Base-by-base conservation (phyloP, 371 early-diverging fungal genomes). In the Synchytrium microbalum region DNA sequence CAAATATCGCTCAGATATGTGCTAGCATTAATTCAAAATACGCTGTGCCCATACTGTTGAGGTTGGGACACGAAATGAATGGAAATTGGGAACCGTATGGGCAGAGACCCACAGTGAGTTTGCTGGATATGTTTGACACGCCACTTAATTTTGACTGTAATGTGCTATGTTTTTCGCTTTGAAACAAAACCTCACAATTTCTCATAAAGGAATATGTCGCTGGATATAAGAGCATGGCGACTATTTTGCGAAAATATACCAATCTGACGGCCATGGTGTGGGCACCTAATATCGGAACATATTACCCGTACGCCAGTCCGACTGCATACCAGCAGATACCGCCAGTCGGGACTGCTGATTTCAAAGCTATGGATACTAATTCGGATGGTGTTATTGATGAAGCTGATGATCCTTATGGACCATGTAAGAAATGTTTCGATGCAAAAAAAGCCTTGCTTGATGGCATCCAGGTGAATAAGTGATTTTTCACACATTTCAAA, bases 21-120 rank as follows among this genome's bases (percentile, higher is more conserved):
- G 13, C 13, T 29, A 13, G 58, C 14, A 24, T 57, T 16, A 57
- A 57, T 24, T 19, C 14, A 24, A 13, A 24, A 24, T 29, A 57
- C 25, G 58, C 25, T 57, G 58, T 57, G 23, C 58, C 58, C 58
- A 24, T 57, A 14, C 30, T 57, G 14, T 24, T 57, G 14, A 13
- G 58, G 13, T 57, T 16, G 14, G 58, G 14, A 19, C 58, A 57
- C 58, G 58, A 57, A 57, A 57, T 57, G 58, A 57, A 57, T 29
- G 58, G 58, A 16, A 51, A 38, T n/a, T 61, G 66, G 62, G 23
- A 55, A 30, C 23, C 62, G 23, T 56, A 56, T 19, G 55, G 59
- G 1, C 67, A 67, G 38, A 51, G 63, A n/a, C 67, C 67, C 2
- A 2, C 31, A n/a, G 60, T n/a, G n/a, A n/a, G n/a, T n/a, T n/a